phyloP scores from a whole-genome alignment of 768 basidiomycete genomes.

The Hemileccinum impolitum region DNA sequence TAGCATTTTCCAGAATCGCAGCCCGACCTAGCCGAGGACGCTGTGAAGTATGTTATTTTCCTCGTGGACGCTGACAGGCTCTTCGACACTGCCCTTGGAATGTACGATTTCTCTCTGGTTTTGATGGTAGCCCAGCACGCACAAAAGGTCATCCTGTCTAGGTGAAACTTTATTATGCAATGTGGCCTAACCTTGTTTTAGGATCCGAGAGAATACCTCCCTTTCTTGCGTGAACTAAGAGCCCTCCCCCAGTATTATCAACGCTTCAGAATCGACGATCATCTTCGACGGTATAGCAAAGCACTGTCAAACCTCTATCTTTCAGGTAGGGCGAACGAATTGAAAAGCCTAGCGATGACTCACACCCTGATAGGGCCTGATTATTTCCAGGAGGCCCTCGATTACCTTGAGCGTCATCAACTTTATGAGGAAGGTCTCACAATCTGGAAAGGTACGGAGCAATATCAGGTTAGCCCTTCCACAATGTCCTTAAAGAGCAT shows the following conservation, averaged over 20 bases:
- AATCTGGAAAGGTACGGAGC: constrained; percentile 68
- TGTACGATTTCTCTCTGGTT: constrained; percentile 98
- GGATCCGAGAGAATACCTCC: constrained; percentile 98
- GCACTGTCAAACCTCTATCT: constrained; percentile 72
- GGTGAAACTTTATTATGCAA: constrained; percentile 2
- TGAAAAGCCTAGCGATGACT: background rate
- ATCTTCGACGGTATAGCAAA: constrained; percentile 70
- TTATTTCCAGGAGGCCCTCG: constrained; percentile 74
- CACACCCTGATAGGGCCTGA: constrained; percentile 47
- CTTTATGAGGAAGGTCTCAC: constrained; percentile 71
- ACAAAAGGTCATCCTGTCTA: constrained; percentile 71
- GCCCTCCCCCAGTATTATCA: constrained; percentile 75
- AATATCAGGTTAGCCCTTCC: constrained; percentile 49
- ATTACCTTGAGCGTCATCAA: constrained; percentile 74
- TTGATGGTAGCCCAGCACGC: constrained; percentile 96
- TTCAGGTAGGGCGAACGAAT: constrained; percentile 50
- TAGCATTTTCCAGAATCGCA: constrained; percentile 34
- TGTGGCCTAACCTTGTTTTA: constrained; percentile 31
- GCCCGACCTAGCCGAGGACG: constrained; percentile 84
- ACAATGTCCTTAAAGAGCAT: background rate
- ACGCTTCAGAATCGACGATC: constrained; percentile 88
- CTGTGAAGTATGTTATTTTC: constrained; percentile 98
- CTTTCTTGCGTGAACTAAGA: constrained; percentile 89
- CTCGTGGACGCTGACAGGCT: constrained; percentile 88
- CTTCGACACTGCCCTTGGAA: constrained; percentile 93